These are phyloP conservation scores for Chlamydomonas eustigma DNA, from an alignment of 139 green algal genomes.

Conservation along the genomic window DNA sequence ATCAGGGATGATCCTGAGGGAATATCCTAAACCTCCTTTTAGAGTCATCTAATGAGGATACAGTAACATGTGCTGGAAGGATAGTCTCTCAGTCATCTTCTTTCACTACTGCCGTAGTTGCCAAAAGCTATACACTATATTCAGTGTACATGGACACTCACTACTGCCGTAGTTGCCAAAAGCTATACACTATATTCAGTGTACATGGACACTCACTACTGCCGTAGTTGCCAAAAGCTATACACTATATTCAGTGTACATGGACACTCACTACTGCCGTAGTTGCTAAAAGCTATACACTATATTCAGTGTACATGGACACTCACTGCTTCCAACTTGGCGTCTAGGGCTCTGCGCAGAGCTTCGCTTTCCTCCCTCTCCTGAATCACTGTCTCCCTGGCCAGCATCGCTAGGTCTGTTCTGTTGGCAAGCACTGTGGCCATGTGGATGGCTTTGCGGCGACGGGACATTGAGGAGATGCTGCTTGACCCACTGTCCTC, in stretches of 20 bases:
- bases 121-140: no score
- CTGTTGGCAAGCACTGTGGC: background rate
- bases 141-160: no score
- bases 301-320: background rate
- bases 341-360: background rate
- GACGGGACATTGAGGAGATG: background rate
- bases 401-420: background rate
- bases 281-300: background rate
- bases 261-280: background rate
- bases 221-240: background rate
- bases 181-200: no score
- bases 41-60: no score
- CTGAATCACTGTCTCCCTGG: background rate
- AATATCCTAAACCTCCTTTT: no score
- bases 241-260: background rate
- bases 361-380: background rate
- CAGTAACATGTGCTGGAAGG: no score
- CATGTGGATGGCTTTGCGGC: background rate
- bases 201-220: background rate
- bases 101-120: no score
- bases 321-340: background rate
- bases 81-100: no score
- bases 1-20: no score
- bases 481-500: no score
- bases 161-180: no score